Conservation (phyloP, 305 asterid genomes). For the Solanum hybrid region DNA sequence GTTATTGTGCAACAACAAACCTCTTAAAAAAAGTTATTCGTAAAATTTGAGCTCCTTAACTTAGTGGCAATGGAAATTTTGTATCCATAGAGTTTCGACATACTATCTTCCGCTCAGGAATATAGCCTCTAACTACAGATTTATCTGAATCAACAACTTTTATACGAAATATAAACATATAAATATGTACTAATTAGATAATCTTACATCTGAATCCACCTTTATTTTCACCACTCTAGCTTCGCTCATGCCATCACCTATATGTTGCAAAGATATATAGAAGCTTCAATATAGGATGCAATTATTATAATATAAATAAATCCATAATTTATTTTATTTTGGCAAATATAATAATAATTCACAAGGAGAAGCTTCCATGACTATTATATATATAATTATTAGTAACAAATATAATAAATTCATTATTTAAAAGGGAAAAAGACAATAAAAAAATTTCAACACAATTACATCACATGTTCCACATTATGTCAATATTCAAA, state of each 20-base stretch:
- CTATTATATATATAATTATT: background rate
- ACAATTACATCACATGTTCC: background rate
- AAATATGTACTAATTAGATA: background rate
- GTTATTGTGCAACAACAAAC: background rate
- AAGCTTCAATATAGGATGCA: background rate
- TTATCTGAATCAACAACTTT: background rate
- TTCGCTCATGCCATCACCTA: background rate
- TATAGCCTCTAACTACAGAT: background rate
- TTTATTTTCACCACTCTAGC: background rate
- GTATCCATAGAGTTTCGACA: background rate
- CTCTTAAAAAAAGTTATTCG: background rate
- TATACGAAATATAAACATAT: background rate
- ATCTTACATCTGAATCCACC: background rate
- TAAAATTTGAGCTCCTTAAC: background rate
- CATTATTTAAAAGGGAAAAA: background rate
- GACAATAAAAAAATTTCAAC: background rate
- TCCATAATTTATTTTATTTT: background rate
- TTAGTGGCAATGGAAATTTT: background rate
- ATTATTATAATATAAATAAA: background rate
- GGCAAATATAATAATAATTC: background rate
- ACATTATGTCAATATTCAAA: background rate
- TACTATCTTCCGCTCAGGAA: background rate
- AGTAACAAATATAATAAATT: background rate
- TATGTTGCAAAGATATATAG: background rate
- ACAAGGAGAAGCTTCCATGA: background rate